Evolutionary conservation across 2,329 filamentous ascomycete genomes (phyloP).

Genomic region (Rhynchosporium agropyri): DNA sequence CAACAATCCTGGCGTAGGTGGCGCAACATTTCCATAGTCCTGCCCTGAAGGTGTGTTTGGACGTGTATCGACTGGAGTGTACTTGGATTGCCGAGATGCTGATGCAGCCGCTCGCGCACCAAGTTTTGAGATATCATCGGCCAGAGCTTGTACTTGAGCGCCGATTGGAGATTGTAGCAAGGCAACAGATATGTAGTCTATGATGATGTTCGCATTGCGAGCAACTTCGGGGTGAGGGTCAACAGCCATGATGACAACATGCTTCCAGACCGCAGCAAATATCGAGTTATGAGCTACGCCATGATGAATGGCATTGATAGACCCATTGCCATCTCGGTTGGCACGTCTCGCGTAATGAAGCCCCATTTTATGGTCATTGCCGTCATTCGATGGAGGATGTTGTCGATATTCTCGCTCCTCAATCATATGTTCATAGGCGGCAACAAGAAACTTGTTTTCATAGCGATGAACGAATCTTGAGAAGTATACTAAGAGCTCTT

Average conservation of each 20-base stretch:
- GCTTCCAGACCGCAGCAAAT: constrained; percentile 93
- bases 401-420: constrained; percentile 76
- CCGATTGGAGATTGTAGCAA: constrained; percentile 79
- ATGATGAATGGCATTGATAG: constrained; percentile 57
- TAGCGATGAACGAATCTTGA: constrained; percentile 90
- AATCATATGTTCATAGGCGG: constrained; percentile 85
- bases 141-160: constrained; percentile 67
- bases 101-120: constrained; percentile 50
- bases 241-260: constrained; percentile 84
- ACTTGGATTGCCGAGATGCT: constrained; percentile 25
- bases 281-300: constrained; percentile 82
- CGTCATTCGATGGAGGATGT: constrained; percentile 58
- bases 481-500: constrained; percentile 90
- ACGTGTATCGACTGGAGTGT: constrained; percentile 32
- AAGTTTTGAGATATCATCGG: constrained; percentile 70
- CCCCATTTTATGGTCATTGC: constrained; percentile 62
- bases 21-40: constrained; percentile 45
- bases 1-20: constrained; percentile 59
- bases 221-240: constrained; percentile 95
- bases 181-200: constrained; percentile 81
- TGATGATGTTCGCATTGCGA: constrained; percentile 78
- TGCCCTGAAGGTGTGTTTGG: constrained; percentile 41
- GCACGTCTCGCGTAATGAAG: constrained; percentile 62
- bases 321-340: constrained; percentile 59
- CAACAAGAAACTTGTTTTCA: constrained; percentile 88